Base-by-base conservation (phyloP, 176 grass and related monocot genomes). In the Eragrostis curvula region DNA sequence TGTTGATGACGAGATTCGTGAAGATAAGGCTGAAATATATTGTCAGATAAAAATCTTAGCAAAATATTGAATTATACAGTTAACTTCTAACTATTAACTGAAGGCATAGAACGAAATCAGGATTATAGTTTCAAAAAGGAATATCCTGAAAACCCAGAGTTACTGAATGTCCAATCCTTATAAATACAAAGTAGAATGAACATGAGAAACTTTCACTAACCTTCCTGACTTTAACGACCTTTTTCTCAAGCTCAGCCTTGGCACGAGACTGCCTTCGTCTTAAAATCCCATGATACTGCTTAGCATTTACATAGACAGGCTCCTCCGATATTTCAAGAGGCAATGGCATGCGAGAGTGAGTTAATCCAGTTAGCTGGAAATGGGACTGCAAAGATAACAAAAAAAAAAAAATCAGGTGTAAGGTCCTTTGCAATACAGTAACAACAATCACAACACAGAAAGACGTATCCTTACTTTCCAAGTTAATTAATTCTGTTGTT, bases 271-370 rank as follows among this genome's bases (percentile, higher is more conserved):
- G 93, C 44, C 96, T 70, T 79, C 96, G 78, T 46, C 96, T 87
- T 60, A 99, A 67, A 63, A 99, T 99, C 20, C 96, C 96, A 80
- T 95, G 90, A 53, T 96, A 99, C 84, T 99, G 96, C 76, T 99
- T 99, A 17, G 96, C 90, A 80, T 99, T 98, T 78, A 98, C 96
- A 95, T 95, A 98, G 20, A 98, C 91, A 64, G 93, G 96, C 56
- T 99, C 96, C 87, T 96, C 92, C 0, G 96, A 85, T 74, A 96
- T 82, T 78, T 99, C 91, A 27, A 95, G 90, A 70, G 88, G 96
- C 44, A 99, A 93, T 15, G 96, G 93, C 92, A 99, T 91, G 15
- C 96, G 84, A 53, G 82, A 49, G 28, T 86, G 91, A 50, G 85
- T 68, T 81, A 90, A 72, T 70, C 93, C 91, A 74, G 86, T 78